phyloP scores from a whole-genome alignment of 2,329 filamentous ascomycete genomes.

The Aquanectria penicillioides region DNA sequence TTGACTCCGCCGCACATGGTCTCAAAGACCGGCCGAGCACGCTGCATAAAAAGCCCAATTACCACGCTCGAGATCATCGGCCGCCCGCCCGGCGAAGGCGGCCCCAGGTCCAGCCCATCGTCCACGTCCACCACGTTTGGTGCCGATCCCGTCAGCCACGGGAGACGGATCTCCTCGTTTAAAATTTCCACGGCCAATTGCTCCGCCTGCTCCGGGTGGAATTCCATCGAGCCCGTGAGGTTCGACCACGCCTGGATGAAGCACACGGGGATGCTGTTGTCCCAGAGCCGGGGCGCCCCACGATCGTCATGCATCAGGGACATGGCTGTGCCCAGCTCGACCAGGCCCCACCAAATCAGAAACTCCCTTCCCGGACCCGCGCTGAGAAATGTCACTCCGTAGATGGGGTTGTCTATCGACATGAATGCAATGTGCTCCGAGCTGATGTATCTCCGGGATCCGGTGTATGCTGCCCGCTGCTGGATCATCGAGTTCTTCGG shows the following conservation, averaged over 20 bases:
- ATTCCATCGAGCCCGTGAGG: constrained; percentile 34
- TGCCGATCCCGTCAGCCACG: constrained; percentile 34
- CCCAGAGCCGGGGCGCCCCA: constrained; percentile 37
- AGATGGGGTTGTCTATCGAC: constrained; percentile 40
- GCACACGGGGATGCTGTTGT: constrained; percentile 41
- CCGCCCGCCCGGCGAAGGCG: constrained; percentile 3
- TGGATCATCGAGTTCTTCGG: constrained; percentile 33
- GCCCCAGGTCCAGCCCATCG: constrained; percentile 34
- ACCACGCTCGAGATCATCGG: constrained; percentile 34
- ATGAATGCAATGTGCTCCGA: constrained; percentile 33
- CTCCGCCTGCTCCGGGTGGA: constrained; percentile 33
- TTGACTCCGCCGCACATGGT: constrained; percentile 35
- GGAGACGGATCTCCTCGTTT: constrained; percentile 38
- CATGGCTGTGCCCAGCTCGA: constrained; percentile 40
- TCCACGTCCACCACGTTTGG: constrained; percentile 38
- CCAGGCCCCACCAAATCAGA: constrained; percentile 42
- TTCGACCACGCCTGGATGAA: constrained; percentile 40
- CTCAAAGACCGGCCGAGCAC: constrained; percentile 35
- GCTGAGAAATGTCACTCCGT: constrained; percentile 38
- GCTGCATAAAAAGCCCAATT: constrained; percentile 38
- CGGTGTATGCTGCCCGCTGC: constrained; percentile 40
- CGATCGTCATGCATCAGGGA: constrained; percentile 35
- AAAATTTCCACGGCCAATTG: constrained; percentile 39
- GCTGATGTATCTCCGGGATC: constrained; percentile 38
- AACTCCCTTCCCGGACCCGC: constrained; percentile 37